Evolutionary conservation across 2,329 filamentous ascomycete species (phyloP), one percentile per base, ranked within the genome.

Genomic region (Xylaria sp.): DNA sequence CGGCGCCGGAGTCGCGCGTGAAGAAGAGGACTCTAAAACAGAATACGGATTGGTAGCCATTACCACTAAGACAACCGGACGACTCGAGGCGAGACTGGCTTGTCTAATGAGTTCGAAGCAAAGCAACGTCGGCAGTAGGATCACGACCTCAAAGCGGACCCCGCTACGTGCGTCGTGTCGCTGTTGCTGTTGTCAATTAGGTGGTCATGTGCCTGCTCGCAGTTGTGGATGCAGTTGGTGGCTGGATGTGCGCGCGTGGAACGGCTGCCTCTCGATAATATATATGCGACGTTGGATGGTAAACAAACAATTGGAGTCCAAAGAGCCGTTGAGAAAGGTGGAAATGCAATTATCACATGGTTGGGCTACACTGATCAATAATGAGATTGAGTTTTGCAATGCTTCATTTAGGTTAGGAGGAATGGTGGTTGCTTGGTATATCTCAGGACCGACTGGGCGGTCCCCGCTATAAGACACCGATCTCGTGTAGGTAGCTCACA

Each of bases 11-110:
- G 56, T 61, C 23, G 7, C 38, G 15, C 61, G 31, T 23, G 69
- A 65, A 15, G 69, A 65, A 15, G 69, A 71, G 90, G 68, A 48
- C 63, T 72, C 93, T 75, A 93, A 92, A 71, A 84, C 92, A 36
- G 90, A 92, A 71, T 63, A 77, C 10, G 73, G 75, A 68, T 76
- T 76, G 68, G 72, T 72, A 63, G 72, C 59, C 74, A 75, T 72
- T 15, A 10, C 6, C 17, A 3, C 31, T 20, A 40, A 13, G 33
- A 40, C 46, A 36, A 60, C 57, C 46, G 33, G 36, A 26, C 20
- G 56, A 26, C 56, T 7, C n/a, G 54, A 15, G 10, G 36, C 28
- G 28, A 26, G 49, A 33, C 26, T 9, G 31, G 49, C 13, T 15
- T 54, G n/a, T 20, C 28, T 40, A 53, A 46, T 3, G 26, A 49